Evolutionary conservation across 176 grass and related monocot species (phyloP).

Genomic region (Rhynchospora pubera): DNA sequence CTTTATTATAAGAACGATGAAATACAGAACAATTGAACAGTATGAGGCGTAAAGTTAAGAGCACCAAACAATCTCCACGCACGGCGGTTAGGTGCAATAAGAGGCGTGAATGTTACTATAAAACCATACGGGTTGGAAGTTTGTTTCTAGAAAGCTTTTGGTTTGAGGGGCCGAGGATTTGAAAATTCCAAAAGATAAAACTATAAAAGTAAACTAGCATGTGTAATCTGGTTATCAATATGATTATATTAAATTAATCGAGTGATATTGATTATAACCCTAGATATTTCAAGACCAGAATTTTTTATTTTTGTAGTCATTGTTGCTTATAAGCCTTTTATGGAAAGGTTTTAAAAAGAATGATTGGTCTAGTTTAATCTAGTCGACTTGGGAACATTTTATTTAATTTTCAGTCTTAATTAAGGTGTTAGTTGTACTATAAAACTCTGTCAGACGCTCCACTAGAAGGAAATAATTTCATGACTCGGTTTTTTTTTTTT

Average conservation of each 20-base stretch:
- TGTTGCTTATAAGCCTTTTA: neutral
- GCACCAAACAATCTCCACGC: neutral
- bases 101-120: neutral
- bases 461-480: no score
- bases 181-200: no score
- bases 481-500: no score
- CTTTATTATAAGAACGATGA: neutral
- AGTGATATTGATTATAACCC: neutral
- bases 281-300: neutral
- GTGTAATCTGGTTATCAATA: neutral
- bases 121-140: neutral
- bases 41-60: neutral
- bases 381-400: no score
- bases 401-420: no score
- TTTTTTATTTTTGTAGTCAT: neutral
- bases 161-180: neutral
- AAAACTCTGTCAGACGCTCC: no score
- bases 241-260: neutral
- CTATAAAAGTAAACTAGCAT: no score
- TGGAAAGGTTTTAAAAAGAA: no score
- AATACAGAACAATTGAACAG: neutral
- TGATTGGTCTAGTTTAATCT: no score
- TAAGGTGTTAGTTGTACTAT: no score
- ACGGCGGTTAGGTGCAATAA: conserved; percentile 5
- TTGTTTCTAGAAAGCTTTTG: neutral